Evolutionary conservation across 176 grass and related monocot species (phyloP).

Genomic region (Pharus latifolius): DNA sequence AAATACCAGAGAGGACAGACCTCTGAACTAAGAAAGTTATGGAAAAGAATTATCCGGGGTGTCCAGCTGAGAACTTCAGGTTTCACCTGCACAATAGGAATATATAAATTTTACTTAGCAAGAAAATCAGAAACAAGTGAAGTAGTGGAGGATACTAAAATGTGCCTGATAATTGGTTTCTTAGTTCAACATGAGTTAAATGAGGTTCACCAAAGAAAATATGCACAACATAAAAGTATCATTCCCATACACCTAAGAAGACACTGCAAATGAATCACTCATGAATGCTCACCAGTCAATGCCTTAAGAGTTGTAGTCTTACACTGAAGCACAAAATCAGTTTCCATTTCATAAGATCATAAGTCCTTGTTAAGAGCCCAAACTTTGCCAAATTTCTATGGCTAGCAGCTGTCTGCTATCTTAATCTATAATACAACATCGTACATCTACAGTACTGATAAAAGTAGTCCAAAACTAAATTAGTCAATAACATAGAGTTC

Average conservation of each 20-base stretch:
- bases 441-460: background rate
- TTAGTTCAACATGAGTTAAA: background rate
- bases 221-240: background rate
- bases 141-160: background rate
- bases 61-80: slow-evolving; percentile 63
- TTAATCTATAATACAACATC: background rate
- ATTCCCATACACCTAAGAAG: background rate
- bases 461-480: background rate
- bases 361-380: background rate
- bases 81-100: slow-evolving; percentile 43
- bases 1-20: background rate
- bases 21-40: slow-evolving; percentile 70
- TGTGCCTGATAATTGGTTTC: background rate
- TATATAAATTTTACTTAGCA: background rate
- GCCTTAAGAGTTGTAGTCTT: background rate
- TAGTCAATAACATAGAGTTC: background rate
- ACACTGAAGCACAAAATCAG: background rate
- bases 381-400: background rate
- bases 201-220: background rate
- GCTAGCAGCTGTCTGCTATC: background rate
- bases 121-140: background rate
- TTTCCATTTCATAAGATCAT: background rate
- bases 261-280: background rate
- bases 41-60: slow-evolving; percentile 58
- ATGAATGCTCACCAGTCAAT: background rate